phyloP scores from a whole-genome alignment of 179 eudicot genomes.

The Carnegiea gigantea region DNA sequence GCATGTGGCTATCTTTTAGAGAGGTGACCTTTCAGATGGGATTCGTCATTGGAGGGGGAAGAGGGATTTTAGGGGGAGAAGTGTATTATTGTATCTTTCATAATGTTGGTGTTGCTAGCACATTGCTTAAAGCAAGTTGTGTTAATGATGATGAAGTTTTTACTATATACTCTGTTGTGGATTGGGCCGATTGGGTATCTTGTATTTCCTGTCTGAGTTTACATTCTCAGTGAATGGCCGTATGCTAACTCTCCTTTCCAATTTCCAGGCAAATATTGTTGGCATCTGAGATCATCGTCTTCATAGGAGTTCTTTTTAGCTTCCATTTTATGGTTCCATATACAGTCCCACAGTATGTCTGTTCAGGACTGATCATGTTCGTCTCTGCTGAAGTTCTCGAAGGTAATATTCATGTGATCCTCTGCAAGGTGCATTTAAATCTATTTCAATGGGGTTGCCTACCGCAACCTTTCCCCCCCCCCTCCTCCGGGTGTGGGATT shows the following conservation, averaged over 20 bases:
- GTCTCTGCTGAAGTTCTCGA: conserved; percentile 92
- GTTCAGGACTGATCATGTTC: conserved; percentile 72
- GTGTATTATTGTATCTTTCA: background rate
- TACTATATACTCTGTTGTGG: background rate
- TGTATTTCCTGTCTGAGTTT: background rate
- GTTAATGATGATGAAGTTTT: background rate
- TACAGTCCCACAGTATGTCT: conserved; percentile 76
- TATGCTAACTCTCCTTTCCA: background rate
- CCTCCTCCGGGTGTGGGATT: background rate
- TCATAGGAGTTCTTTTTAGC: conserved; percentile 66
- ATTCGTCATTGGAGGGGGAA: too few relatives aligned
- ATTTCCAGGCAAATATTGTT: conserved; percentile 72
- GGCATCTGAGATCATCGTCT: conserved; percentile 77
- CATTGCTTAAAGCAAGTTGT: background rate
- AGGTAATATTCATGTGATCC: conserved; percentile 45
- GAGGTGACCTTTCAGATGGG: too few relatives aligned
- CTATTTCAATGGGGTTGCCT: background rate
- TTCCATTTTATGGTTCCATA: conserved; percentile 61
- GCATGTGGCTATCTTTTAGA: too few relatives aligned
- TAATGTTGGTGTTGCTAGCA: background rate
- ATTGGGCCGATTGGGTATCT: background rate
- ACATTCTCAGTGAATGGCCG: background rate
- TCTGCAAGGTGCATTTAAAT: background rate
- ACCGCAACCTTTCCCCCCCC: background rate
- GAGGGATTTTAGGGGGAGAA: too few relatives aligned